A percentile compares a stretch with the other conserved stretches of the same genome.
Evolutionary conservation across 768 basidiomycete genomes (phyloP).

Genomic region (Mycena belliarum): DNA sequence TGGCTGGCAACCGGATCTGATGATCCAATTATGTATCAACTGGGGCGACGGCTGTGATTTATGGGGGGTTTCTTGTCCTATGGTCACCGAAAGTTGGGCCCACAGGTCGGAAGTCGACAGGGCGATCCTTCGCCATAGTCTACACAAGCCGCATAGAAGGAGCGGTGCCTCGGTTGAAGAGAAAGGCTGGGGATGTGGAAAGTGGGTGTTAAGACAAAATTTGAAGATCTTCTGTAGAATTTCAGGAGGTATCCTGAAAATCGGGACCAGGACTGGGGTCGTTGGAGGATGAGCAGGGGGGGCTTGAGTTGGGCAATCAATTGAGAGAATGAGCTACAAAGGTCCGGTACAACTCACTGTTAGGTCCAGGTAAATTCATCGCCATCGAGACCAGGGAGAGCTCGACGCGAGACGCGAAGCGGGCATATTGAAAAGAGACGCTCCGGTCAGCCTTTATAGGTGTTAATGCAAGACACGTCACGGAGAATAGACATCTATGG

Average conservation of each 20-base stretch:
- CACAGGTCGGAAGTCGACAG: constrained; percentile 6
- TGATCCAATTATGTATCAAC: constrained; percentile 9
- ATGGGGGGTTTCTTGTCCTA: background rate
- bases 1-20: constrained; percentile 9
- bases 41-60: background rate
- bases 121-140: constrained; percentile 4
- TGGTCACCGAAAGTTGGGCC: constrained; percentile 4
- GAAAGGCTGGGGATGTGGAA: constrained; percentile 5
- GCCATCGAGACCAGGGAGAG: background rate
- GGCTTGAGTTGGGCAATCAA: background rate
- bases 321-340: background rate
- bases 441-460: too few species aligned
- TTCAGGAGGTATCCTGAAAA: background rate
- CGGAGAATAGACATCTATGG: too few species aligned
- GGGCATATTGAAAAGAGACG: background rate
- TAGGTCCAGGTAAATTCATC: background rate
- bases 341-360: background rate
- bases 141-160: constrained; percentile 6
- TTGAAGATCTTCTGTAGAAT: constrained; percentile 14
- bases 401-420: background rate
- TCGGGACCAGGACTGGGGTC: background rate
- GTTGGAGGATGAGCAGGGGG: background rate
- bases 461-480: too few species aligned
- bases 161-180: constrained; percentile 8
- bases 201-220: background rate